These are phyloP conservation scores for Venturia pyrina DNA, from an alignment of 2,329 filamentous ascomycete species.

Conservation along the genomic window DNA sequence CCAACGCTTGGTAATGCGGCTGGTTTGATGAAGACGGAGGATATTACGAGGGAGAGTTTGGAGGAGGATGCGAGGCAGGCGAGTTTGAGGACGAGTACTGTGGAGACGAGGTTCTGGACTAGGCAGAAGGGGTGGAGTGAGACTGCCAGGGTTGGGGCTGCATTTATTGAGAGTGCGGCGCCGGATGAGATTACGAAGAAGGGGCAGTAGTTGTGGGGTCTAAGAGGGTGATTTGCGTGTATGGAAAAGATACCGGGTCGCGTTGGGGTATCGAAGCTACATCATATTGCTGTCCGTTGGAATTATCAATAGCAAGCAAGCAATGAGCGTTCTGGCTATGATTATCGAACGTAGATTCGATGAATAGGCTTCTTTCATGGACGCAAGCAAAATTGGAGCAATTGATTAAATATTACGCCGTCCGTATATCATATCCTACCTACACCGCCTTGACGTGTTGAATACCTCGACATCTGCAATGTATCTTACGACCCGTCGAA, in stretches of 20 bases:
- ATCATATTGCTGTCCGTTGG: neutral
- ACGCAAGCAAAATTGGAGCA: too few relatives aligned
- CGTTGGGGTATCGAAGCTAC: neutral
- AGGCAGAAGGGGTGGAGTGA: slow-evolving; percentile 40
- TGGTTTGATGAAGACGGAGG: slow-evolving; percentile 34
- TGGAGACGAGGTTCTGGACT: slow-evolving; percentile 43
- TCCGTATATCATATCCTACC: neutral
- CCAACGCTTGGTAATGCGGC: slow-evolving; percentile 38
- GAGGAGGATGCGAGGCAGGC: slow-evolving; percentile 45
- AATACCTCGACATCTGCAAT: neutral
- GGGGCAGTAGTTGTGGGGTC: slow-evolving; percentile 9
- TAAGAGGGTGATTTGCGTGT: neutral
- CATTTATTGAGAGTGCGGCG: slow-evolving; percentile 37
- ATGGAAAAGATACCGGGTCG: neutral
- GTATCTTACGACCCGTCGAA: neutral
- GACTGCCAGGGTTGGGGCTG: slow-evolving; percentile 39
- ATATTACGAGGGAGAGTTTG: slow-evolving; percentile 52
- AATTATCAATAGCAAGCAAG: neutral
- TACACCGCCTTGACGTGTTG: neutral
- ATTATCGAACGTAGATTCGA: neutral
- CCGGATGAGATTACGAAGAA: slow-evolving; percentile 27
- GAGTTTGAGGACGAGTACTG: slow-evolving; percentile 31
- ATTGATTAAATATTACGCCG: neutral
- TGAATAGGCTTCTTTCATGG: neutral
- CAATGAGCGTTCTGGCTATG: neutral